These are phyloP conservation scores for Sungouiella blattae DNA, from an alignment of 805 yeast genomes.

Conservation along the genomic window DNA sequence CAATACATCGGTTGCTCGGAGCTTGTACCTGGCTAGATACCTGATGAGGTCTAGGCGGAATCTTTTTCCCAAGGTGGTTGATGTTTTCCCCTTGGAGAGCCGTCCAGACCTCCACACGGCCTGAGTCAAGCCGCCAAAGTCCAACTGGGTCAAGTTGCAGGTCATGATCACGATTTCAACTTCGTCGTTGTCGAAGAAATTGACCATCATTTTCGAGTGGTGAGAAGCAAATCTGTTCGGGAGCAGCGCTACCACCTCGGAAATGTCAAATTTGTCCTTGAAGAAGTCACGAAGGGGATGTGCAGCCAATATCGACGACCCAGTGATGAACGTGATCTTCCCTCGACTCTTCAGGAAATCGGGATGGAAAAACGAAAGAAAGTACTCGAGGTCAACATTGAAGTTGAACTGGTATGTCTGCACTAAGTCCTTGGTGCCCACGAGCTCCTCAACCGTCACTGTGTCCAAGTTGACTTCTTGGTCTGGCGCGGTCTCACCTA, in stretches of 20 bases:
- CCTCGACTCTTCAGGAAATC: slow-evolving; percentile 14
- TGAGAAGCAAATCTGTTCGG: slow-evolving; percentile 44
- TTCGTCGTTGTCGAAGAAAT: slow-evolving; percentile 44
- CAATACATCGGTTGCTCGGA: slow-evolving; percentile 22
- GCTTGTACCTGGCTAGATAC: slow-evolving; percentile 45
- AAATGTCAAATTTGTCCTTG: slow-evolving; percentile 19
- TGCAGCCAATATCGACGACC: slow-evolving; percentile 14
- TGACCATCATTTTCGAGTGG: slow-evolving; percentile 68
- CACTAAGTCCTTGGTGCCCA: slow-evolving; percentile 30
- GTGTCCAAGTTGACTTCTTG: slow-evolving; percentile 23
- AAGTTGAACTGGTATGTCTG: slow-evolving; percentile 48
- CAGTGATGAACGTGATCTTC: slow-evolving; percentile 30
- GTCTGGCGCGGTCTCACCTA: slow-evolving; percentile 3
- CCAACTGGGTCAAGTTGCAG: slow-evolving; percentile 53
- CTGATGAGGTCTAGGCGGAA: slow-evolving; percentile 45
- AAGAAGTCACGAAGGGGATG: slow-evolving; percentile 6
- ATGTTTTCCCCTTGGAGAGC: slow-evolving; percentile 14
- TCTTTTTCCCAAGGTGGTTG: slow-evolving; percentile 2
- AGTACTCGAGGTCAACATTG: slow-evolving; percentile 39
- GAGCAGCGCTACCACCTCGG: slow-evolving; percentile 30
- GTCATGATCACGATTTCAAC: slow-evolving; percentile 57
- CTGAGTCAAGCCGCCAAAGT: slow-evolving; percentile 58
- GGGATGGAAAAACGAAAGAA: slow-evolving; percentile 32
- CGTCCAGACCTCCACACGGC: slow-evolving; percentile 63
- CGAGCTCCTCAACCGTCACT: slow-evolving; percentile 22